Percentiles rank a stretch among this genome's conserved stretches.
Evolutionary conservation across 169 alveolate species (phyloP).

Genomic region (Amoebophrya sp.): DNA sequence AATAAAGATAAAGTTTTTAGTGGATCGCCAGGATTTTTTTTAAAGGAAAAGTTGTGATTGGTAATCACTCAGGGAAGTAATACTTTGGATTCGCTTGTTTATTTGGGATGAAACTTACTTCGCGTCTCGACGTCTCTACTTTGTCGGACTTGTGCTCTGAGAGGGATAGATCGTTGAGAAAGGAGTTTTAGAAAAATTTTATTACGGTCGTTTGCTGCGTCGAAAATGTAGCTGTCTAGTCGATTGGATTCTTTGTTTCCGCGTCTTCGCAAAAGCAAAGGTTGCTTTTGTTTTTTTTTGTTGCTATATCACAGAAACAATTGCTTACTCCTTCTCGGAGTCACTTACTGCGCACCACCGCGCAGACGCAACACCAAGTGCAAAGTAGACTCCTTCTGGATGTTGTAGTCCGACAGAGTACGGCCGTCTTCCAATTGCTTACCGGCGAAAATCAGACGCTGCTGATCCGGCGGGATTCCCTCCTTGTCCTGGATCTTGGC

Average conservation of each 20-base stretch:
- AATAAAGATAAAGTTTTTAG: no score
- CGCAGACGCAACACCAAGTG: conserved; percentile 56
- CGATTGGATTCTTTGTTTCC: not conserved
- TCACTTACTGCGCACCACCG: conserved; percentile 60
- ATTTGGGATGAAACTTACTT: no score
- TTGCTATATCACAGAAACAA: not conserved
- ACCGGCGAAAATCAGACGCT: conserved; percentile 97
- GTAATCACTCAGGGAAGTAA: no score
- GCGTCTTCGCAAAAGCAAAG: not conserved
- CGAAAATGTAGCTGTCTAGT: not conserved
- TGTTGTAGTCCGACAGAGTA: conserved; percentile 96
- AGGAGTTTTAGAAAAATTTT: not conserved
- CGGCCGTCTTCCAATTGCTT: conserved; percentile 97
- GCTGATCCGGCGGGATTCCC: conserved; percentile 97
- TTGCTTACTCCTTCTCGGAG: not conserved
- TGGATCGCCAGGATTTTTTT: no score
- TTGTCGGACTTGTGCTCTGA: no score
- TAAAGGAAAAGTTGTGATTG: no score
- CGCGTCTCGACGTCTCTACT: no score
- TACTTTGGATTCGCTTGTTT: no score
- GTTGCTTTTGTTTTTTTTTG: not conserved
- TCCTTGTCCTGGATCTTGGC: conserved; percentile 50
- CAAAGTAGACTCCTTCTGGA: conserved; percentile 80
- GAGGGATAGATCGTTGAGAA: not conserved
- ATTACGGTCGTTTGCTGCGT: no score